phyloP scores from a whole-genome alignment of 139 green algal species.

The Raphidocelis subcapitata region DNA sequence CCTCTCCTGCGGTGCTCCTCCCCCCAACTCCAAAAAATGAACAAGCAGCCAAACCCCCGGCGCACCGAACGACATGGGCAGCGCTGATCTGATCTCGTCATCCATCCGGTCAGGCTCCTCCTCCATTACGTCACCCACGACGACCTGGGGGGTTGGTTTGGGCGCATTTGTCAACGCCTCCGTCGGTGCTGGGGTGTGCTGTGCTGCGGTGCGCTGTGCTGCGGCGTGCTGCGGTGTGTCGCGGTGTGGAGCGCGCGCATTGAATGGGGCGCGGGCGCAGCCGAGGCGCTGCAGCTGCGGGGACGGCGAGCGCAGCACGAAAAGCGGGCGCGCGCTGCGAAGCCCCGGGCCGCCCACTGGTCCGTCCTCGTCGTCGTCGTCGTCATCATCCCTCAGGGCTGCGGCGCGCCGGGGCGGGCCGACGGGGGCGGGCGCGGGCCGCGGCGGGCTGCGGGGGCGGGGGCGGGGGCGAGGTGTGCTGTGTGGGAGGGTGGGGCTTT shows the following conservation, averaged over 20 bases:
- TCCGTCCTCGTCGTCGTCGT: slow-evolving; percentile 18
- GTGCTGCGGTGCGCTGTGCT: background rate
- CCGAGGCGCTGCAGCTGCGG: background rate
- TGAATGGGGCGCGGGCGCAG: background rate
- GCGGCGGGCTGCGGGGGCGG: background rate
- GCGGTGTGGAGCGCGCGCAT: background rate
- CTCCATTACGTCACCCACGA: slow-evolving; percentile 4
- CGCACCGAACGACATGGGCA: slow-evolving; percentile 62
- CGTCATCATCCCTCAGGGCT: background rate
- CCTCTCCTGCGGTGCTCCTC: too few species aligned
- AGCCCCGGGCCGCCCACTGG: background rate
- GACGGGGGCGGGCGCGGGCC: background rate
- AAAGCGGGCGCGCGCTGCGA: background rate
- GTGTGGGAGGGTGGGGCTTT: background rate
- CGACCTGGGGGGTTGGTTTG: slow-evolving; percentile 1
- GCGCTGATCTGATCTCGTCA: slow-evolving; percentile 34
- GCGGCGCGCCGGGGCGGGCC: background rate
- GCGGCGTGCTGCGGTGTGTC: background rate
- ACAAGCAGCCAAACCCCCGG: too few species aligned
- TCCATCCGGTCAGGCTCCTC: slow-evolving; percentile 36
- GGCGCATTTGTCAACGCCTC: background rate
- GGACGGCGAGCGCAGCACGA: background rate
- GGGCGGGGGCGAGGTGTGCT: background rate
- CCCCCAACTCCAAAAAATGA: too few species aligned
- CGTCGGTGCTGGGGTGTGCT: background rate